Conservation (phyloP, 257 asterid genomes). For the Capsicum pubescens region DNA sequence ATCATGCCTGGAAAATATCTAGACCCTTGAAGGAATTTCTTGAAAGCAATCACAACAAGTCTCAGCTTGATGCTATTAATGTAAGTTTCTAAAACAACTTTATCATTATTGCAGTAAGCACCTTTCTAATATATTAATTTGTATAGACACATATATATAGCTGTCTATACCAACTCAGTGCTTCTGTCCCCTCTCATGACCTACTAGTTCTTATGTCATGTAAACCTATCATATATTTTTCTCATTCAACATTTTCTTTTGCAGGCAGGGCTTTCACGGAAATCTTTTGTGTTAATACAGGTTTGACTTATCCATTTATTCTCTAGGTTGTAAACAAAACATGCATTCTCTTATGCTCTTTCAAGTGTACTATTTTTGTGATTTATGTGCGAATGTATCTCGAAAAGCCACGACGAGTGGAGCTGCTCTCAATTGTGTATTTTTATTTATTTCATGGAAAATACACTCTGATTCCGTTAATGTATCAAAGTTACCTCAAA, state of each 20-base stretch:
- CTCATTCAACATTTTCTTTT: constrained; percentile 37
- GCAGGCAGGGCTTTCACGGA: constrained; percentile 96
- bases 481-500: background rate
- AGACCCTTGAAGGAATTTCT: constrained; percentile 67
- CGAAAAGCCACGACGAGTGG: background rate
- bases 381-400: background rate
- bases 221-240: constrained; percentile 21
- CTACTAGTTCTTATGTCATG: constrained; percentile 13
- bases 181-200: background rate
- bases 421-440: background rate
- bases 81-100: constrained; percentile 58
- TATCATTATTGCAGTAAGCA: constrained; percentile 19
- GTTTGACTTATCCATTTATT: constrained; percentile 51
- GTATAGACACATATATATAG: background rate
- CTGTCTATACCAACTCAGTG: background rate
- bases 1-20: constrained; percentile 90
- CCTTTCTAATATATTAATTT: constrained; percentile 14
- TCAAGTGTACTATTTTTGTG: constrained; percentile 19
- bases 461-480: constrained; percentile 15
- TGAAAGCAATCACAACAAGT: constrained; percentile 73
- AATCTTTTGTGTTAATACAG: constrained; percentile 87
- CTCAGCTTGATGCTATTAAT: constrained; percentile 85
- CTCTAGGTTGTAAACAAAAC: constrained; percentile 10
- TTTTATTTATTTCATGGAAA: background rate
- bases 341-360: background rate